A percentile compares a stretch with the other conserved stretches of the same genome.
phyloP scores from a whole-genome alignment of 2,329 filamentous ascomycete species.

The Colletotrichum lini region DNA sequence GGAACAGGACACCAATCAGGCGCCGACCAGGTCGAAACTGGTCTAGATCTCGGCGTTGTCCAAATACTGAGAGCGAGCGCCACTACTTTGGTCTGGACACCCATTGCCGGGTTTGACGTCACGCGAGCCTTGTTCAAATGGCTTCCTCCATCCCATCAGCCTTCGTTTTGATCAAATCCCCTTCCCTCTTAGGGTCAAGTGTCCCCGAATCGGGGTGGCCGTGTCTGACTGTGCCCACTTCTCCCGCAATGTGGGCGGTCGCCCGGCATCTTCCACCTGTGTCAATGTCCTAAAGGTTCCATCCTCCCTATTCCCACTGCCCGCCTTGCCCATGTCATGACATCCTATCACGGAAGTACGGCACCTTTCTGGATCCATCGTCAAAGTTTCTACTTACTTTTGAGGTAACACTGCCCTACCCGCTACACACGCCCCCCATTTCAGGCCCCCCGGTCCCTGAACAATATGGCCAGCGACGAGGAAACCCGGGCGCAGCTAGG shows the following conservation, averaged over 20 bases:
- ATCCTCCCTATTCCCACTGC: background rate
- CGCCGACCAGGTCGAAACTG: background rate
- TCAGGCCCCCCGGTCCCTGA: constrained; percentile 14
- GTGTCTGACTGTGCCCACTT: constrained; percentile 17
- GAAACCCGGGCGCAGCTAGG: constrained; percentile 20
- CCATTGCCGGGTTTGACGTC: constrained; percentile 22
- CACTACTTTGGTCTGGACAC: constrained; percentile 21
- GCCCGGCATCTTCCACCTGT: constrained; percentile 25
- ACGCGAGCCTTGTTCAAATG: constrained; percentile 9
- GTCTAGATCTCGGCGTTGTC: background rate
- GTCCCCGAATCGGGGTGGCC: constrained; percentile 29
- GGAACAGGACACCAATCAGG: background rate
- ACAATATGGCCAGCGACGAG: background rate
- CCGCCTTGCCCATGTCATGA: constrained; percentile 23
- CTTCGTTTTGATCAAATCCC: background rate
- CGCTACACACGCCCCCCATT: constrained; percentile 20
- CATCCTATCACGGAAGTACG: constrained; percentile 35
- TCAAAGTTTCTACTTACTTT: constrained; percentile 27
- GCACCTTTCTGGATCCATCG: constrained; percentile 30
- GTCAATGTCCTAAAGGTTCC: background rate
- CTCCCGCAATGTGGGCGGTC: constrained; percentile 35
- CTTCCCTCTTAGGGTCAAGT: background rate
- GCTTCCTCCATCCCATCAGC: constrained; percentile 6
- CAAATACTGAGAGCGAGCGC: background rate
- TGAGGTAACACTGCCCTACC: constrained; percentile 1